Evolutionary conservation across 2,329 filamentous ascomycete species (phyloP).

Genomic region (Colletotrichum sp.): DNA sequence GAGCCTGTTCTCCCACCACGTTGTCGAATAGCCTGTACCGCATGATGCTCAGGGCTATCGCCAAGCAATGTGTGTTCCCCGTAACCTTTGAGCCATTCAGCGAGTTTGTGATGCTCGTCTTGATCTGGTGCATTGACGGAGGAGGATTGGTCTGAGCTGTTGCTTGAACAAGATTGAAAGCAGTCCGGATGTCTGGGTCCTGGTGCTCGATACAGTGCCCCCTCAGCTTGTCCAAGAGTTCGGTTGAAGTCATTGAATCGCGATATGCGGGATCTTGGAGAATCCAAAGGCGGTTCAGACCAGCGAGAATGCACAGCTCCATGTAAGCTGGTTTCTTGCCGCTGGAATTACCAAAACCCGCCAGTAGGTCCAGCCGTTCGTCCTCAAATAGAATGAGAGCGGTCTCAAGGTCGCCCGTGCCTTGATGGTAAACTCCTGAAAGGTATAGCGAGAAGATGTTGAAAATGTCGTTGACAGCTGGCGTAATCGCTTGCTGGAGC

Average conservation of each 20-base stretch:
- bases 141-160: constrained; percentile 66
- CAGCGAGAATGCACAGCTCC: constrained; percentile 70
- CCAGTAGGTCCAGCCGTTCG: constrained; percentile 58
- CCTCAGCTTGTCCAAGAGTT: constrained; percentile 69
- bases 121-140: constrained; percentile 75
- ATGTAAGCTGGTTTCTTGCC: constrained; percentile 57
- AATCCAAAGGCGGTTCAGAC: constrained; percentile 75
- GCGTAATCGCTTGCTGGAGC: constrained; percentile 41
- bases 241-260: constrained; percentile 62
- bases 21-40: constrained; percentile 81
- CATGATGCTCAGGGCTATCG: constrained; percentile 86
- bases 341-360: constrained; percentile 39
- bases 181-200: constrained; percentile 77
- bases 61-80: constrained; percentile 79
- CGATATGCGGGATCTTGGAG: constrained; percentile 66
- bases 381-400: constrained; percentile 73
- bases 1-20: constrained; percentile 79
- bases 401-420: constrained; percentile 71
- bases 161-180: constrained; percentile 77
- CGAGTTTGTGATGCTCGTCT: constrained; percentile 77
- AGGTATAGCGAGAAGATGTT: constrained; percentile 72
- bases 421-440: constrained; percentile 76
- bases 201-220: constrained; percentile 71
- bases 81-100: constrained; percentile 72
- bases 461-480: constrained; percentile 34